These are phyloP conservation scores for Pogostemon cablin DNA, from an alignment of 257 asterid genomes.

Conservation along the genomic window DNA sequence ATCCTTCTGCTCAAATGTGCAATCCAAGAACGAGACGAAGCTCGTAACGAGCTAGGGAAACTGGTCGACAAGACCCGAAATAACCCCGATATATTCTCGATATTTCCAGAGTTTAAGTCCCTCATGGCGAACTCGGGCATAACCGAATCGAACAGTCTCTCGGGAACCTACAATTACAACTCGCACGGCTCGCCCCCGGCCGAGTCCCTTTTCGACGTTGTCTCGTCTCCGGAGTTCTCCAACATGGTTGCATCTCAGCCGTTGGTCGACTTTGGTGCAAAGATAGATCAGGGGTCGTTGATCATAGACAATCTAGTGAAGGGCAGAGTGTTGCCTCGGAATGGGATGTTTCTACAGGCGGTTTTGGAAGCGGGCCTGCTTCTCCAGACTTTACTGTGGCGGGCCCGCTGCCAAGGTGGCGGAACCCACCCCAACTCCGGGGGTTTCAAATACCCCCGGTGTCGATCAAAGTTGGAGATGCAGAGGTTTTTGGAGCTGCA, in stretches of 20 bases:
- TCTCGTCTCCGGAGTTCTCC: conserved; percentile 51
- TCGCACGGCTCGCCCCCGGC: conserved; percentile 59
- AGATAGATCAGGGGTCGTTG: conserved; percentile 44
- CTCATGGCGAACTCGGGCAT: conserved; percentile 55
- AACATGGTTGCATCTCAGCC: conserved; percentile 33
- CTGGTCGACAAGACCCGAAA: conserved; percentile 36
- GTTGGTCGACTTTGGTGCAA: not conserved
- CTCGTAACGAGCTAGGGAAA: conserved; percentile 44
- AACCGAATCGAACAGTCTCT: conserved; percentile 63
- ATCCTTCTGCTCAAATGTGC: conserved; percentile 42
- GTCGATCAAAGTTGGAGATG: conserved; percentile 44
- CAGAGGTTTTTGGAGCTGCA: conserved; percentile 29
- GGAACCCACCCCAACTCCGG: conserved; percentile 76
- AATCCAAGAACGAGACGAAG: conserved; percentile 60
- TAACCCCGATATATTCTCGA: conserved; percentile 33
- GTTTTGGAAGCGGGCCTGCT: conserved; percentile 69
- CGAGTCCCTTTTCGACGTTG: conserved; percentile 55
- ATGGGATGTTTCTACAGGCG: conserved; percentile 62
- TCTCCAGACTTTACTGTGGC: conserved; percentile 67
- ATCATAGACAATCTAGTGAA: conserved; percentile 49
- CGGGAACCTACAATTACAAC: conserved; percentile 52
- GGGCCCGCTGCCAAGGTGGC: conserved; percentile 84
- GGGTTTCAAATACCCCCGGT: conserved; percentile 60
- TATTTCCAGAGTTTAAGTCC: conserved; percentile 34
- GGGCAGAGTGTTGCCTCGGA: conserved; percentile 58